These are phyloP conservation scores for Rhexocercosporidium sp. DNA, from an alignment of 2,329 filamentous ascomycete genomes.

Conservation along the genomic window DNA sequence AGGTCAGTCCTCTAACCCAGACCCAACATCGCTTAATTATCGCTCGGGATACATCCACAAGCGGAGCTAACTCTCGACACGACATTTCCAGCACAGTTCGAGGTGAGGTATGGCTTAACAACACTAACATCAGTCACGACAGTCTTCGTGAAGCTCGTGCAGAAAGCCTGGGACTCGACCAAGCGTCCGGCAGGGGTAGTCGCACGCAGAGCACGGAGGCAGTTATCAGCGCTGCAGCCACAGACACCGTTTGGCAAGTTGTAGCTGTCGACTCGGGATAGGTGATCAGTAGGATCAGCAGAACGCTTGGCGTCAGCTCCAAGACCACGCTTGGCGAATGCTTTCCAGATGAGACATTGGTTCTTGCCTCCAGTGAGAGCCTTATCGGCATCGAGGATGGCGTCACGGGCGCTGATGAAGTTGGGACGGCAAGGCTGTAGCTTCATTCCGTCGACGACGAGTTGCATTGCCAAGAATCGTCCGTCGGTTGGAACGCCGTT, in stretches of 20 bases:
- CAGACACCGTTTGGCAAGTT: conserved; percentile 21
- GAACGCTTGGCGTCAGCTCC: conserved; percentile 12
- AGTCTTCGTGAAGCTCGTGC: conserved; percentile 35
- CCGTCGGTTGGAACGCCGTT: conserved; percentile 13
- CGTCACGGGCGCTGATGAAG: conserved; percentile 14
- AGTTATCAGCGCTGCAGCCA: conserved; percentile 41
- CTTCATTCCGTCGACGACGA: conserved; percentile 15
- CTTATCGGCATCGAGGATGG: conserved; percentile 15
- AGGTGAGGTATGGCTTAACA: conserved; percentile 15
- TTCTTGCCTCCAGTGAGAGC: conserved; percentile 11
- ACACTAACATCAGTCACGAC: conserved; percentile 16
- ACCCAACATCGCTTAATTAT: not conserved
- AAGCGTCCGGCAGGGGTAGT: conserved; percentile 42
- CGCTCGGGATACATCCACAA: conserved; percentile 19
- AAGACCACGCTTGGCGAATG: conserved; percentile 17
- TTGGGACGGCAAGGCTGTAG: conserved; percentile 14
- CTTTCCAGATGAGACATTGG: conserved; percentile 9
- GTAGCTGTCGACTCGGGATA: conserved; percentile 21
- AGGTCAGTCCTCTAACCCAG: too few relatives aligned
- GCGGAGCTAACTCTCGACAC: conserved; percentile 19
- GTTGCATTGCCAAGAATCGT: conserved; percentile 15
- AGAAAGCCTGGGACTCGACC: conserved; percentile 42
- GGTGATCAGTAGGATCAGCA: conserved; percentile 7
- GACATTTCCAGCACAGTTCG: conserved; percentile 18
- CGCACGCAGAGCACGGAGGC: conserved; percentile 43